A percentile compares a stretch with the other conserved stretches of the same genome.
These are phyloP conservation scores for Kwoniella sp. DNA, from an alignment of 768 basidiomycete species.

Conservation along the genomic window DNA sequence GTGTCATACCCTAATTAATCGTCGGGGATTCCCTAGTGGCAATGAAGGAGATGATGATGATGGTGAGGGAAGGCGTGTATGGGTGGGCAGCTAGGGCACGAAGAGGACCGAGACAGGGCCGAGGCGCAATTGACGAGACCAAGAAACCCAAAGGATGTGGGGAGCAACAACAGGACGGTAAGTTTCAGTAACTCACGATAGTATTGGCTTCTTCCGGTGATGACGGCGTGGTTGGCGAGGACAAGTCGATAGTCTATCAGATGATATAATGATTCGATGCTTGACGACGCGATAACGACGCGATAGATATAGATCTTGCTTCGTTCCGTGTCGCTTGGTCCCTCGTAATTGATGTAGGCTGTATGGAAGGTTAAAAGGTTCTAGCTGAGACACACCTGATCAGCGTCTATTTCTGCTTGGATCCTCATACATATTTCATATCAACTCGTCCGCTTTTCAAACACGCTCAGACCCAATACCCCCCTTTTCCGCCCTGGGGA, in stretches of 20 bases:
- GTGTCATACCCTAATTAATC: conserved; percentile 1
- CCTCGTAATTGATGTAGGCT: neutral
- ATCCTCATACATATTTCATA: too few species aligned
- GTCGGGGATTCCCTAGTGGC: neutral
- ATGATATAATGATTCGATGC: neutral
- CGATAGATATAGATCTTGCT: too few species aligned
- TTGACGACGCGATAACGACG: neutral
- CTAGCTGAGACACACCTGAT: neutral
- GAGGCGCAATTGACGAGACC: neutral
- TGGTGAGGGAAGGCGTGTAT: neutral
- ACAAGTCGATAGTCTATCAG: too few species aligned
- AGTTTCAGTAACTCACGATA: neutral
- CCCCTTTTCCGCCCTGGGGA: neutral
- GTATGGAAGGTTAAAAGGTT: neutral
- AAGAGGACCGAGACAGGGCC: neutral
- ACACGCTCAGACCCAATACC: neutral
- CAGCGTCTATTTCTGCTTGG: neutral
- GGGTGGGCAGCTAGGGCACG: too few species aligned
- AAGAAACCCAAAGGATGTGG: neutral
- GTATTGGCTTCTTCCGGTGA: neutral
- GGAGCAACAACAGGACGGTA: neutral
- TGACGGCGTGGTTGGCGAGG: neutral
- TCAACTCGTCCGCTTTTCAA: neutral
- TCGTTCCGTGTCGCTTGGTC: too few species aligned
- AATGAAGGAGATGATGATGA: too few species aligned